Evolutionary conservation across 768 basidiomycete species (phyloP).

Genomic region (Suillus discolor): DNA sequence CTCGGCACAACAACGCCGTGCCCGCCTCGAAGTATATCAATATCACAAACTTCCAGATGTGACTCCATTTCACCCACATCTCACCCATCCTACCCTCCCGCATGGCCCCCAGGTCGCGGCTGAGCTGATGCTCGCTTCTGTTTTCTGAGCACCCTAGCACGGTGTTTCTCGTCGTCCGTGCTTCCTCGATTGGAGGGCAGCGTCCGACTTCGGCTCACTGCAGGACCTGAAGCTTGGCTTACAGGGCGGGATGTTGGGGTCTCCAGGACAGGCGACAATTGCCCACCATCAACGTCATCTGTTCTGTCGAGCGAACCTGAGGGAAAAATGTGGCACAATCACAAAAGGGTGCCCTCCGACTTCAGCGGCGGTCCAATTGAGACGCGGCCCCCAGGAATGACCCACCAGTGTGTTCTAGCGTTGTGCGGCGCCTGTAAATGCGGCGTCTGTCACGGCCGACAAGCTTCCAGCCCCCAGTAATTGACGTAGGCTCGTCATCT

Average conservation of each 20-base stretch:
- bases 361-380: conserved; percentile 32
- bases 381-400: conserved; percentile 34
- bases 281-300: conserved; percentile 32
- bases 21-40: conserved; percentile 8
- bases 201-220: conserved; percentile 63
- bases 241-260: conserved; percentile 35
- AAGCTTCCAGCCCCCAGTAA: conserved; percentile 56
- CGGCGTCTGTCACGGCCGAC: conserved; percentile 43
- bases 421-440: conserved; percentile 59
- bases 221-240: conserved; percentile 29
- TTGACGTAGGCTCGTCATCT: conserved; percentile 49
- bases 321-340: conserved; percentile 16
- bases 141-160: conserved; percentile 49
- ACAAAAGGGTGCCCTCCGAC: conserved; percentile 8
- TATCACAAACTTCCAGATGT: conserved; percentile 5
- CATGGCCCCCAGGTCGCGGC: conserved; percentile 19
- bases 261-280: conserved; percentile 53
- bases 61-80: background rate
- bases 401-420: conserved; percentile 45
- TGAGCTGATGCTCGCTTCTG: conserved; percentile 51
- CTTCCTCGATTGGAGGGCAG: conserved; percentile 44
- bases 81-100: conserved; percentile 2
- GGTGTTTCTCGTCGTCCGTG: conserved; percentile 40
- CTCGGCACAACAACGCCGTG: background rate
- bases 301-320: conserved; percentile 23